Conservation (phyloP, 2,329 filamentous ascomycete genomes). For the Diplodia sapinea region DNA sequence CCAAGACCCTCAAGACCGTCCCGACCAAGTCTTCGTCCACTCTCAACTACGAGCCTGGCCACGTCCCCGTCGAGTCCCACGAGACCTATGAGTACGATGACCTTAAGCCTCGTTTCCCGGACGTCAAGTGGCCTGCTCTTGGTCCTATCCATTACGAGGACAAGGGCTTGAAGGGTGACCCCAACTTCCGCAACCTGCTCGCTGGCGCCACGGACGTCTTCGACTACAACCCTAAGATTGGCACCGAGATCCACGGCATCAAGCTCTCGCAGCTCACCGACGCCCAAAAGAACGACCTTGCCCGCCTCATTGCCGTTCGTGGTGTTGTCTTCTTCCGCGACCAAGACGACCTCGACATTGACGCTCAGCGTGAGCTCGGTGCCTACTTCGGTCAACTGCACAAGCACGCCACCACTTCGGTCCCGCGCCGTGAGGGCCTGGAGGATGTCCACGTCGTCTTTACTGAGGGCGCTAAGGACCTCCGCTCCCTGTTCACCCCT, state of each 20-base stretch:
- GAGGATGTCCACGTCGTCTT: constrained; percentile 65
- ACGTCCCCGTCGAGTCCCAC: constrained; percentile 52
- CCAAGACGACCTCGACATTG: constrained; percentile 60
- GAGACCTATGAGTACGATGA: constrained; percentile 59
- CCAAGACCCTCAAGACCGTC: constrained; percentile 25
- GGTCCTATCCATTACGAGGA: constrained; percentile 58
- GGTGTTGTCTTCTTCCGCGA: constrained; percentile 65
- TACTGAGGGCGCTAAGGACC: constrained; percentile 58
- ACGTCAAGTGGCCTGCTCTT: constrained; percentile 59
- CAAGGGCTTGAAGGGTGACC: constrained; percentile 61
- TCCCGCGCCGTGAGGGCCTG: constrained; percentile 56
- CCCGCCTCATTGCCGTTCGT: constrained; percentile 59
- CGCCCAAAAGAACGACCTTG: constrained; percentile 61
- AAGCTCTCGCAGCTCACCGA: constrained; percentile 58
- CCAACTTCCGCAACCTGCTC: constrained; percentile 60
- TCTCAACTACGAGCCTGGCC: constrained; percentile 56
- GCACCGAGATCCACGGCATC: constrained; percentile 60
- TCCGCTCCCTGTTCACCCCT: constrained; percentile 61
- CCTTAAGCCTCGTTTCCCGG: constrained; percentile 59
- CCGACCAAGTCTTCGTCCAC: constrained; percentile 36
- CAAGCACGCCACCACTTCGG: constrained; percentile 61
- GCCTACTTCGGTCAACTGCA: constrained; percentile 60
- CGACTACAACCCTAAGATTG: constrained; percentile 63
- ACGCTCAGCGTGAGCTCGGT: constrained; percentile 60
- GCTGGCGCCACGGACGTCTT: constrained; percentile 60